phyloP scores from a whole-genome alignment of 208 protist genomes.

The Leishmania braziliensis region DNA sequence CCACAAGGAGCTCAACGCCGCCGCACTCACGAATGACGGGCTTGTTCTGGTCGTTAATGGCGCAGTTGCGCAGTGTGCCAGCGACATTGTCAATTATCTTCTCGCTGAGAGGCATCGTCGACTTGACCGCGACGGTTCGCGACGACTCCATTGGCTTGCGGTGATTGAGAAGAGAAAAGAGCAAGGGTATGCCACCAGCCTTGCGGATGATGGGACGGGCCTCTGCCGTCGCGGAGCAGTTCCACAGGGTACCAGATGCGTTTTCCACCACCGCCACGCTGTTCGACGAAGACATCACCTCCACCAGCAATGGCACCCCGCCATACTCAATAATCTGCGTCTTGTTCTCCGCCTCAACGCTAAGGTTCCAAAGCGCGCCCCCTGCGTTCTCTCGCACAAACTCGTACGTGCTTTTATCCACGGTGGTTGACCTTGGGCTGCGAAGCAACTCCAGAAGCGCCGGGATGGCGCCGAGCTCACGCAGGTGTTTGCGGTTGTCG shows the following conservation, averaged over 20 bases:
- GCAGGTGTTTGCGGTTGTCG: conserved; percentile 89
- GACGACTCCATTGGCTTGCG: conserved; percentile 35
- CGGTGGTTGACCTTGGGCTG: conserved; percentile 12
- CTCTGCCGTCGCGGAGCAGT: conserved; percentile 89
- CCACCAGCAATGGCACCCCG: conserved; percentile 79
- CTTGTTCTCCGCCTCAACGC: conserved; percentile 93
- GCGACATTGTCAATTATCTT: conserved; percentile 92
- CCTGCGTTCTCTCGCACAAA: conserved; percentile 93
- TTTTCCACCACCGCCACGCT: conserved; percentile 90
- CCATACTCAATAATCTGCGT: conserved; percentile 88
- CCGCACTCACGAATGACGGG: conserved; percentile 81
- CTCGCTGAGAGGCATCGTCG: conserved; percentile 45
- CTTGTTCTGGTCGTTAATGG: conserved; percentile 94
- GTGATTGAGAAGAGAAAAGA: conserved; percentile 71
- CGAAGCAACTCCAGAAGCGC: conserved; percentile 81
- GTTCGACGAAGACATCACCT: conserved; percentile 65
- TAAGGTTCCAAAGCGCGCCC: conserved; percentile 93
- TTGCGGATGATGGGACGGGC: conserved; percentile 83
- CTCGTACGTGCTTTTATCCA: conserved; percentile 46
- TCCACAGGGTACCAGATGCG: conserved; percentile 92
- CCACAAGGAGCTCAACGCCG: conserved; percentile 81
- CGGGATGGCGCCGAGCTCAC: conserved; percentile 85
- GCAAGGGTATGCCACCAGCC: conserved; percentile 76
- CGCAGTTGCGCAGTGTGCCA: conserved; percentile 92
- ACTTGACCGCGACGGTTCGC: conserved; percentile 11